A percentile compares a stretch with the other conserved stretches of the same genome.
These are phyloP conservation scores for Phyllosticta citrichinensis DNA, from an alignment of 2,329 filamentous ascomycete species.

Conservation along the genomic window DNA sequence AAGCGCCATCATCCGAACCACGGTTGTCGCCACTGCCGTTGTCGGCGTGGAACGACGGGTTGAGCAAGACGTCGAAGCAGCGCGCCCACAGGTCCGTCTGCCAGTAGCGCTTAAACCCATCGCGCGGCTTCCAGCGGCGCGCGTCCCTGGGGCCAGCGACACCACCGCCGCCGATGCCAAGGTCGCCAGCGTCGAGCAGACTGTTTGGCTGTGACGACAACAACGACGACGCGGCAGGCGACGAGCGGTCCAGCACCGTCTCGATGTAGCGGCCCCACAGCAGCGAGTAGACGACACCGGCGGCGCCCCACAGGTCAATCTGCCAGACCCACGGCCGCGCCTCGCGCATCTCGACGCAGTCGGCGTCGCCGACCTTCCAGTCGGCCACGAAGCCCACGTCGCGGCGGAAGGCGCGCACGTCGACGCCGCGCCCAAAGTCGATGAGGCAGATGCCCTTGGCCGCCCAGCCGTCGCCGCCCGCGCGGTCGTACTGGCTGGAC, in stretches of 20 bases:
- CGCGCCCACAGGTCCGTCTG: slow-evolving; percentile 83
- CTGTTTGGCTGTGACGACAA: no score
- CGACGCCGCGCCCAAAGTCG: slow-evolving; percentile 89
- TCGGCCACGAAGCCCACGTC: slow-evolving; percentile 86
- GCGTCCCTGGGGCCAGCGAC: slow-evolving; percentile 49
- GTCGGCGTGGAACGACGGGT: slow-evolving; percentile 53
- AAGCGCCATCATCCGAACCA: no score
- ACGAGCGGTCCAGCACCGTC: slow-evolving; percentile 42
- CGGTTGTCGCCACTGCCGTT: not conserved
- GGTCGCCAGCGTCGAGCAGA: slow-evolving; percentile 55
- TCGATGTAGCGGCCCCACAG: slow-evolving; percentile 95
- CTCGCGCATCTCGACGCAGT: slow-evolving; percentile 94
- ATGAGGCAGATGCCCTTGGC: slow-evolving; percentile 76
- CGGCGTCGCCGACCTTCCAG: slow-evolving; percentile 79
- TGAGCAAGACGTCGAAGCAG: slow-evolving; percentile 76
- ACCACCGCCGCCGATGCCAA: slow-evolving; percentile 33
- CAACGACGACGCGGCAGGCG: no score
- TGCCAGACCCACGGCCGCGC: slow-evolving; percentile 94
- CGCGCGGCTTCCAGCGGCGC: slow-evolving; percentile 59
- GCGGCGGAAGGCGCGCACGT: slow-evolving; percentile 73
- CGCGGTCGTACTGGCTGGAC: slow-evolving; percentile 56
- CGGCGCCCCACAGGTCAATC: slow-evolving; percentile 89
- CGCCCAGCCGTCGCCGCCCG: slow-evolving; percentile 69
- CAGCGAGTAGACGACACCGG: slow-evolving; percentile 76
- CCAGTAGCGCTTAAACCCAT: slow-evolving; percentile 90